phyloP scores from a whole-genome alignment of 1,284 basidiomycete species.

The Irpex sp. region DNA sequence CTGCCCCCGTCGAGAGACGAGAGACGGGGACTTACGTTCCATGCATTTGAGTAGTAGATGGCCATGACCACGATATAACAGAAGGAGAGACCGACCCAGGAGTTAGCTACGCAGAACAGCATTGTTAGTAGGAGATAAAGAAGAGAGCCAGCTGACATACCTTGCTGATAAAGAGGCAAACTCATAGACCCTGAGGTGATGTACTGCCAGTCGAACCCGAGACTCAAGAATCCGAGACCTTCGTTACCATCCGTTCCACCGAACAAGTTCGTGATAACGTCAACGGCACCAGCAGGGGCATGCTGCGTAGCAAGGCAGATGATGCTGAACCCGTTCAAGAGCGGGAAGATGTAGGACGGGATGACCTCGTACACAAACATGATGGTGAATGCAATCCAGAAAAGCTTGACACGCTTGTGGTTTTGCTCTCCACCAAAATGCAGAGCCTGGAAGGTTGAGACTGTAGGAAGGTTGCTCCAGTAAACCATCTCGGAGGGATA shows the following conservation, averaged over 20 bases:
- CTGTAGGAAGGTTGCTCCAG: conserved; percentile 55
- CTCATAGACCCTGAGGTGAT: conserved; percentile 53
- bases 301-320: conserved; percentile 55
- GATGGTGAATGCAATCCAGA: conserved; percentile 54
- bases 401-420: conserved; percentile 51
- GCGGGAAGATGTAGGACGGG: conserved; percentile 60
- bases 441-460: conserved; percentile 61
- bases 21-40: conserved; percentile 40
- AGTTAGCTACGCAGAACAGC: conserved; percentile 37
- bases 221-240: conserved; percentile 42
- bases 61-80: conserved; percentile 53
- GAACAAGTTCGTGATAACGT: conserved; percentile 61
- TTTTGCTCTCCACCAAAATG: conserved; percentile 49
- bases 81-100: conserved; percentile 50
- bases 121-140: background rate
- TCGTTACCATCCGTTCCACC: conserved; percentile 62
- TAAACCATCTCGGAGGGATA: conserved; percentile 74
- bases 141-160: conserved; percentile 25
- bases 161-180: conserved; percentile 49
- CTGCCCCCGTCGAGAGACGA: background rate
- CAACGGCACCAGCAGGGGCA: conserved; percentile 34
- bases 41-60: conserved; percentile 59
- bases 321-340: conserved; percentile 53
- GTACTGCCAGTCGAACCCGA: conserved; percentile 64
- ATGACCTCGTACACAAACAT: conserved; percentile 58